Percentiles rank a stretch among this genome's conserved stretches.
These are phyloP conservation scores for Blastomyces emzantsi DNA, from an alignment of 2,329 filamentous ascomycete genomes.

Conservation along the genomic window DNA sequence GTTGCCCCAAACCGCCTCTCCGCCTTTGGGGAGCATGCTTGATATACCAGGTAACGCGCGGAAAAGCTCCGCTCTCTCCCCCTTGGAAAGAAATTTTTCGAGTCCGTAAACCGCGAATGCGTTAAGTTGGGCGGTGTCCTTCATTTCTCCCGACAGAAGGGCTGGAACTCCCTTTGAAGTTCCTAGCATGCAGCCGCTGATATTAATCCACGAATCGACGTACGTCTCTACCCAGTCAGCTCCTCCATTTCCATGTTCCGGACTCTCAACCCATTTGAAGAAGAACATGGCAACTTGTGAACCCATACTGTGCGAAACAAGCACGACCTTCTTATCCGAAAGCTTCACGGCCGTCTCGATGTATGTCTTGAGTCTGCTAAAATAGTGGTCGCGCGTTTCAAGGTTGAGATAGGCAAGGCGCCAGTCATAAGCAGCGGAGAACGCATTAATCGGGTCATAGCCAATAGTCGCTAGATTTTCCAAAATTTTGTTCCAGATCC, in stretches of 20 bases:
- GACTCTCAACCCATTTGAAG: constrained; percentile 71
- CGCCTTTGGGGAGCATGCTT: constrained; percentile 92
- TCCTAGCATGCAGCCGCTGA: constrained; percentile 95
- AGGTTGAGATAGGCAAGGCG: constrained; percentile 82
- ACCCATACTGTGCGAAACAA: constrained; percentile 95
- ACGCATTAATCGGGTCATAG: constrained; percentile 74
- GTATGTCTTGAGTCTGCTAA: constrained; percentile 78
- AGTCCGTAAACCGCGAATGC: constrained; percentile 93
- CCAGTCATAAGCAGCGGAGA: constrained; percentile 77
- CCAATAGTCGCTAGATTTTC: constrained; percentile 94
- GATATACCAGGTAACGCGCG: constrained; percentile 94
- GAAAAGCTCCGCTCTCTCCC: constrained; percentile 88
- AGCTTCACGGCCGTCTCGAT: constrained; percentile 76
- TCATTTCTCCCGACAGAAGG: constrained; percentile 93
- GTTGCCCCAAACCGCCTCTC: constrained; percentile 92
- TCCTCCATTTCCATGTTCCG: constrained; percentile 70
- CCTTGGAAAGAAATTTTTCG: constrained; percentile 85
- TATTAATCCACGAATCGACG: constrained; percentile 95
- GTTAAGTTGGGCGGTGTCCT: constrained; percentile 93
- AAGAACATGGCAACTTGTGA: constrained; percentile 83
- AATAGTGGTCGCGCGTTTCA: constrained; percentile 86
- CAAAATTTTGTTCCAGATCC: constrained; percentile 99
- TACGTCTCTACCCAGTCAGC: constrained; percentile 82
- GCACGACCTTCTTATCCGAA: constrained; percentile 66
- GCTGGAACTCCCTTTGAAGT: constrained; percentile 86